A percentile compares a stretch with the other conserved stretches of the same genome.
Conservation (phyloP, 192 early-diverging fungal genomes). For the Backusella circina region DNA sequence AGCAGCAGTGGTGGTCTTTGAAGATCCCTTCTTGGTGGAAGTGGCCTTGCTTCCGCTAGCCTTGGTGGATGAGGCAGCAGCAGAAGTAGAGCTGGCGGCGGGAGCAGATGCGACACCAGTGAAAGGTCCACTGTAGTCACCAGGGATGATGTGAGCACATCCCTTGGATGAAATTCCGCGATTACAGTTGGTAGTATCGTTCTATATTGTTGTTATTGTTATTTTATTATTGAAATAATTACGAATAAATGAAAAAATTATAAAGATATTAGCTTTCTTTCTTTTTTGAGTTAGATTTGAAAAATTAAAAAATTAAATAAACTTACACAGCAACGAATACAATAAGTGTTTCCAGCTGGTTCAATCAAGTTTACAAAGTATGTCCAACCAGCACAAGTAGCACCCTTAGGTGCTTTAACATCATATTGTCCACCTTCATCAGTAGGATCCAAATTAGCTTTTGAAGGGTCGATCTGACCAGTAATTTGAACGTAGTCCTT, state of each 20-base stretch:
- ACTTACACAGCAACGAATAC: conserved; percentile 50
- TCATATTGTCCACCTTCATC: conserved; percentile 55
- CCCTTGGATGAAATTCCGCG: conserved; percentile 40
- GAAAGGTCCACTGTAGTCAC: conserved; percentile 39
- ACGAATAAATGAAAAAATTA: neutral
- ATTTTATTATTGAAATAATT: neutral
- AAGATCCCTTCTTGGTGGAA: neutral
- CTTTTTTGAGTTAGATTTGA: neutral
- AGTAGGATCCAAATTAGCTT: conserved; percentile 18
- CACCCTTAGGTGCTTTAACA: conserved; percentile 38
- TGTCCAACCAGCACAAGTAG: conserved; percentile 39
- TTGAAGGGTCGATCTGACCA: conserved; percentile 41
- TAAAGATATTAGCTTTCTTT: neutral
- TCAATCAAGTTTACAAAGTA: conserved; percentile 55
- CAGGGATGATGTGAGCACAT: conserved; percentile 39
- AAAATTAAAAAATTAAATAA: neutral
- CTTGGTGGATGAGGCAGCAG: neutral
- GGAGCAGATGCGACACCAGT: neutral
- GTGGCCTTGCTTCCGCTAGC: neutral
- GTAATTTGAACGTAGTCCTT: conserved; percentile 52
- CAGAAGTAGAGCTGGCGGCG: neutral
- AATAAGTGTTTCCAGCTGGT: conserved; percentile 42
- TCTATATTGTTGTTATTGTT: conserved; percentile 9
- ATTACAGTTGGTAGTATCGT: conserved; percentile 36
- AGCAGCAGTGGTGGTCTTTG: neutral